These are phyloP conservation scores for Globisporangium canariense DNA, from an alignment of 352 stramenopile species.

Conservation along the genomic window DNA sequence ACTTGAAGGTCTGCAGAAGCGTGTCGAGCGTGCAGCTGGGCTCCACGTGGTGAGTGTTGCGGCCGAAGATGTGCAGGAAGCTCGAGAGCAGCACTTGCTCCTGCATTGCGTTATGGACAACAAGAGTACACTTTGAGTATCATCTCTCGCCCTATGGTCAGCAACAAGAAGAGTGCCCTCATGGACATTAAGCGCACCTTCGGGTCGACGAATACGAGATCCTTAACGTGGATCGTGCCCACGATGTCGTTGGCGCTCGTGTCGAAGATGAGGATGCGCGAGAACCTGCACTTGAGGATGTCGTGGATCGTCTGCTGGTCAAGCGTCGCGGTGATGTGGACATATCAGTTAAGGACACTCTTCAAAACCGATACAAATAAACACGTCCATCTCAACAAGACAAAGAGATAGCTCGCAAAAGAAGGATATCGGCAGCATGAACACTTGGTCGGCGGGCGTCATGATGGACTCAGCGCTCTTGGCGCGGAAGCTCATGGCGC, in stretches of 20 bases:
- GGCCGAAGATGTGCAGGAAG: conserved; percentile 71
- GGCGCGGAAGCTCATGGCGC: conserved; percentile 93
- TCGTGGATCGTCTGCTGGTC: conserved; percentile 86
- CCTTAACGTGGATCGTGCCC: conserved; percentile 97
- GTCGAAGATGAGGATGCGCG: conserved; percentile 91
- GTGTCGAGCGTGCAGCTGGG: conserved; percentile 91
- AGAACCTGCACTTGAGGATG: conserved; percentile 96
- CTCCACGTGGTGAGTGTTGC: conserved; percentile 73
- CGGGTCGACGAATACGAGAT: conserved; percentile 98
- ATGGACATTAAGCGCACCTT: conserved; percentile 81
- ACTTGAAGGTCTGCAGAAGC: conserved; percentile 93
- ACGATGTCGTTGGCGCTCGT: conserved; percentile 90
- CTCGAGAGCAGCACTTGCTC: conserved; percentile 59
- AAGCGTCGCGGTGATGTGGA: conserved; percentile 33
- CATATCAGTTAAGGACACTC: conserved; percentile 3
- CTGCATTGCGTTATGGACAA: conserved; percentile 18
- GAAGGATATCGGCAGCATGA: conserved; percentile 89
- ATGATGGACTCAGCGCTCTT: conserved; percentile 93
- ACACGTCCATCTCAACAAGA: not conserved
- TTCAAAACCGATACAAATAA: not conserved
- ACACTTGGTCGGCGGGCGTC: conserved; percentile 92
- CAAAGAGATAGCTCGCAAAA: not conserved
- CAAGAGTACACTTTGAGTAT: not conserved
- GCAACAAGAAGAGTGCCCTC: conserved; percentile 58
- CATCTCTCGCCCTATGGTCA: conserved; percentile 6